phyloP scores from a whole-genome alignment of 208 protist species.

The Trypanosoma rangeli region DNA sequence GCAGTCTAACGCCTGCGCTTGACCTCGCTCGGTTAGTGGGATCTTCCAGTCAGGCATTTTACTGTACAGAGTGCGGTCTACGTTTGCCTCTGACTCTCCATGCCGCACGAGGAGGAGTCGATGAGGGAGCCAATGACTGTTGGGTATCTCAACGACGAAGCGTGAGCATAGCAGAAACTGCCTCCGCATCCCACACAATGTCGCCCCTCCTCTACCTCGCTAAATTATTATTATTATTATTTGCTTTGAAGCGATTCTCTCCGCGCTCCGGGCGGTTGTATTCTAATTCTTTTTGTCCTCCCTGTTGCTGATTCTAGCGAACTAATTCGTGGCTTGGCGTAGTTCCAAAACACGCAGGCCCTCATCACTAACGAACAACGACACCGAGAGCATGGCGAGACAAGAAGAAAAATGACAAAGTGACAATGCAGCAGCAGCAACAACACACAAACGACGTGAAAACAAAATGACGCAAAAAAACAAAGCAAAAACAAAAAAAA shows the following conservation, averaged over 20 bases:
- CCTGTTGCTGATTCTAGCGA: no score
- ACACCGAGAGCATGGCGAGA: no score
- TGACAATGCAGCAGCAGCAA: neutral
- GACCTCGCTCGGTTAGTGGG: slow-evolving; percentile 73
- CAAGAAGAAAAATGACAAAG: slow-evolving; percentile 23
- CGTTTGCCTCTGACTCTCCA: slow-evolving; percentile 85
- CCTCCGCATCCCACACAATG: neutral
- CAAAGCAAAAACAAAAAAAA: slow-evolving; percentile 22
- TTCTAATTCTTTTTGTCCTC: no score
- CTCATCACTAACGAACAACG: no score
- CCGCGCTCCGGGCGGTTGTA: no score
- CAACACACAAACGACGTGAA: slow-evolving; percentile 2
- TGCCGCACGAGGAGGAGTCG: slow-evolving; percentile 85
- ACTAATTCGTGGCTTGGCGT: no score
- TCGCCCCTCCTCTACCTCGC: no score
- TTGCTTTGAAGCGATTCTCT: no score
- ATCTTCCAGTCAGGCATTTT: slow-evolving; percentile 89
- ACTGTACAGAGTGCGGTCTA: slow-evolving; percentile 79
- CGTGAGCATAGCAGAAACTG: neutral
- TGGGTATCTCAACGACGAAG: slow-evolving; percentile 16
- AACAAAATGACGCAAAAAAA: slow-evolving; percentile 16
- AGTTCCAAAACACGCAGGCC: no score
- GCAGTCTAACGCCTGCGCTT: slow-evolving; percentile 82
- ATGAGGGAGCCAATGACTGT: slow-evolving; percentile 63
- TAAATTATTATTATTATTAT: no score